Evolutionary conservation across 768 basidiomycete genomes (phyloP).

Genomic region (Tulasnella sp.): DNA sequence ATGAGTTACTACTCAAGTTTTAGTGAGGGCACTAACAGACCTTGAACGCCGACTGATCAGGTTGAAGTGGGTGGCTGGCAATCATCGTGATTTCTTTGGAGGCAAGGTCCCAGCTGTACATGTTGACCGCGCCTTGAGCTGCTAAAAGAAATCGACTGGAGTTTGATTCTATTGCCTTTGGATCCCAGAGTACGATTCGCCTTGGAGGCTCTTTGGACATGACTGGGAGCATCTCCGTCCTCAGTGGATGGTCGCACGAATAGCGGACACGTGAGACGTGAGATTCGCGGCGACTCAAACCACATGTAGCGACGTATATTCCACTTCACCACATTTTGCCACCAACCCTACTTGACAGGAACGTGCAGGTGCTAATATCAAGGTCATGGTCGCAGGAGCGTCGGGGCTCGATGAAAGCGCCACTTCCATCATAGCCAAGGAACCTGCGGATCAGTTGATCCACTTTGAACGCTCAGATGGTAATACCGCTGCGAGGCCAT

Average conservation of each 20-base stretch:
- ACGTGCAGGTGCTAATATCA: no score
- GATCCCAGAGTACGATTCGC: slow-evolving; percentile 11
- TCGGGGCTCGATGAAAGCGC: neutral
- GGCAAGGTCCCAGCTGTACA: slow-evolving; percentile 2
- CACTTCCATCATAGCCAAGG: neutral
- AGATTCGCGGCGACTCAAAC: no score
- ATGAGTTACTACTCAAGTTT: no score
- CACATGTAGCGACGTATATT: no score
- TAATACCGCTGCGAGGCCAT: neutral
- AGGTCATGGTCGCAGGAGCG: neutral
- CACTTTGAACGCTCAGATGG: slow-evolving; percentile 10
- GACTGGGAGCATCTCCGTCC: no score
- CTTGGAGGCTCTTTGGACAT: neutral
- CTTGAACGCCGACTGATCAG: slow-evolving; percentile 1
- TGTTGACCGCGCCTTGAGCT: neutral
- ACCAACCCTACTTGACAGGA: no score
- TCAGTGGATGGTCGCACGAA: no score
- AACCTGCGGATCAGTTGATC: slow-evolving; percentile 7
- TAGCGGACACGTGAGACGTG: no score
- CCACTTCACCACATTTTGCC: no score
- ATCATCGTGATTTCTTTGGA: neutral
- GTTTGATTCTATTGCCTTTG: neutral
- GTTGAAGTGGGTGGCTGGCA: slow-evolving; percentile 2
- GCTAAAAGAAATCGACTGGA: slow-evolving; percentile 6
- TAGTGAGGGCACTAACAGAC: neutral